Evolutionary conservation across 78 protist species (phyloP).

Genomic region (Dictyostelium citrinum): DNA sequence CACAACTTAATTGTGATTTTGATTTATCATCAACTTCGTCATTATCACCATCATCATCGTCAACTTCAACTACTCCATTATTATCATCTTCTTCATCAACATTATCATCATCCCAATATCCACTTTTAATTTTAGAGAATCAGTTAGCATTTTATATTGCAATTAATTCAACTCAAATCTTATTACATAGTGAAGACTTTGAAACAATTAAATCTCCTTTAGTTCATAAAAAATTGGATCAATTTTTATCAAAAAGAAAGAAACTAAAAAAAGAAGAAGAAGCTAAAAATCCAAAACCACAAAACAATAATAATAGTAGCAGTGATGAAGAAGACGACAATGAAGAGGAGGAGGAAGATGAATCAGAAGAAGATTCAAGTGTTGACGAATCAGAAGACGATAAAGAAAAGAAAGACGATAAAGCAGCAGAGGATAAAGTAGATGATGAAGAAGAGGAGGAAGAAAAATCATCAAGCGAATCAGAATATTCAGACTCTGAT

Average conservation of each 20-base stretch:
- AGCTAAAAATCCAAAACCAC: not conserved
- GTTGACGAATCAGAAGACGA: not conserved
- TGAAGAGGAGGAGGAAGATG: not conserved
- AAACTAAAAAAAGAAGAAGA: not conserved
- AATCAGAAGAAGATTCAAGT: not conserved
- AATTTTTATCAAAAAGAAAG: not conserved
- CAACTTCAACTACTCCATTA: not conserved
- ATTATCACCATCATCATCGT: not conserved
- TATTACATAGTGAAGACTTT: not conserved
- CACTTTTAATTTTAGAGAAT: slow-evolving; percentile 3
- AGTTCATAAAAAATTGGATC: not conserved
- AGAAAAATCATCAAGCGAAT: not conserved
- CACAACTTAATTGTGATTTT: not conserved
- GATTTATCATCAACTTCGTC: not conserved
- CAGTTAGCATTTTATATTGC: slow-evolving; percentile 36
- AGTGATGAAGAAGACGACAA: not conserved
- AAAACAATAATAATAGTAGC: not conserved
- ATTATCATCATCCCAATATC: not conserved
- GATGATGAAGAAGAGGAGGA: not conserved
- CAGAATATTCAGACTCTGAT: not conserved
- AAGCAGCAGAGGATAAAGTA: not conserved
- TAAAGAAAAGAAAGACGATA: not conserved
- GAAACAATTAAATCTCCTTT: not conserved
- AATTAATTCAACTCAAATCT: not conserved
- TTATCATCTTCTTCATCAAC: not conserved